Base-by-base conservation (phyloP, 2,329 filamentous ascomycete genomes). In the Coniosporium tulheliwenetii region DNA sequence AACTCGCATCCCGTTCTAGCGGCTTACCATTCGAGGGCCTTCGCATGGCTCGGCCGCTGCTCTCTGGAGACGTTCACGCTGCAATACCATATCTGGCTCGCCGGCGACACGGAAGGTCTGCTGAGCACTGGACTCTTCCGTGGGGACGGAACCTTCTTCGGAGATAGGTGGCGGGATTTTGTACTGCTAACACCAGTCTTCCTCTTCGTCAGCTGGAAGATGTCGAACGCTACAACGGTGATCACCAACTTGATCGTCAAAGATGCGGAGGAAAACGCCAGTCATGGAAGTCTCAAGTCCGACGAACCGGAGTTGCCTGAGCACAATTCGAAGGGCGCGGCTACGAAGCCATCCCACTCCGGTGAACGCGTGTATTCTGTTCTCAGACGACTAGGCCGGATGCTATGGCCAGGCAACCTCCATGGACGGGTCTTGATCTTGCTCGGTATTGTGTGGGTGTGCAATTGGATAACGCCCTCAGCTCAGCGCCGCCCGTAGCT, bases 41-140 rank as follows among this genome's bases (percentile, higher is more conserved):
- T 74, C 26, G 66, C 70, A 0, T 71, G 65, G 59, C 54, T 80
- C 2, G 75, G 77, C 1, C 60, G 61, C 5, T 69, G 67, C 43
- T 73, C 73, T 0, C 64, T 77, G 1, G 76, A 79, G 54, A 69
- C 72, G 1, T 77, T 73, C 46, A 62, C 75, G 5, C 57, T 80
- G 32, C 73, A 78, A 47, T 70, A 70, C 50, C 77, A 81, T 51
- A 62, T 77, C 40, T 76, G 72, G 66, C 65, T 79, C 8, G 73
- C 72, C 2, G 71, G 66, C 2, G 73, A 79, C 48, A 69, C 70
- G 2, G 68, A 64, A 30, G 71, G 69, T 0, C 47, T 71, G 3
- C 61, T 79, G 7, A 50, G 62, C 40, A 45, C 50, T 49, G 49
- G 63, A 43, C 40, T 52, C 48, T 47, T 60, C 44, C 34, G 36